Percentiles rank a stretch among this genome's conserved stretches.
These are phyloP conservation scores for Neurospora sp. DNA, from an alignment of 2,329 filamentous ascomycete species.

Conservation along the genomic window DNA sequence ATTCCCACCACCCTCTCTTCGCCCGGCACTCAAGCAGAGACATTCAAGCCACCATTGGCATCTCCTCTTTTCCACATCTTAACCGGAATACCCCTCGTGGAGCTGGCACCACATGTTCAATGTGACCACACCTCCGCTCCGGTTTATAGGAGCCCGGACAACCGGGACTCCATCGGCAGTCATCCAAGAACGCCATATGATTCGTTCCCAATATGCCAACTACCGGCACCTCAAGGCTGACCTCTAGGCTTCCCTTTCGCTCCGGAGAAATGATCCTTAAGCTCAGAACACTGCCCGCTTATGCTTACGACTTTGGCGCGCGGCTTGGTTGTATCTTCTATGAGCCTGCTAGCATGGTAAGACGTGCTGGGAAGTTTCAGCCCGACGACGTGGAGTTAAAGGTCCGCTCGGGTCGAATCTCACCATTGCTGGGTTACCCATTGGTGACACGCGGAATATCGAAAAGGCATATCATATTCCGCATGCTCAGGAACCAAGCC, in stretches of 20 bases:
- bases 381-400: background rate
- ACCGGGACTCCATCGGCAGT: background rate
- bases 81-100: background rate
- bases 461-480: background rate
- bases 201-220: background rate
- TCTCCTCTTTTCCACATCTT: background rate
- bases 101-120: background rate
- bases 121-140: background rate
- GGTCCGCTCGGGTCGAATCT: background rate
- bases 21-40: background rate
- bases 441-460: background rate
- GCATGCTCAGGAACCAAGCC: background rate
- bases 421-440: background rate
- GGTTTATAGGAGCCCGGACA: background rate
- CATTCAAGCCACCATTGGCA: background rate
- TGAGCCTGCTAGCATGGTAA: background rate
- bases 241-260: background rate
- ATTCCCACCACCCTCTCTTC: background rate
- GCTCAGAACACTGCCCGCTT: background rate
- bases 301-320: background rate
- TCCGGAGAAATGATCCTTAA: background rate
- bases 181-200: background rate
- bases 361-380: background rate
- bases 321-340: background rate
- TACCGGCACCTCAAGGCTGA: background rate